Evolutionary conservation across 257 asterid genomes (phyloP).

Genomic region (Coffea eugenioides): DNA sequence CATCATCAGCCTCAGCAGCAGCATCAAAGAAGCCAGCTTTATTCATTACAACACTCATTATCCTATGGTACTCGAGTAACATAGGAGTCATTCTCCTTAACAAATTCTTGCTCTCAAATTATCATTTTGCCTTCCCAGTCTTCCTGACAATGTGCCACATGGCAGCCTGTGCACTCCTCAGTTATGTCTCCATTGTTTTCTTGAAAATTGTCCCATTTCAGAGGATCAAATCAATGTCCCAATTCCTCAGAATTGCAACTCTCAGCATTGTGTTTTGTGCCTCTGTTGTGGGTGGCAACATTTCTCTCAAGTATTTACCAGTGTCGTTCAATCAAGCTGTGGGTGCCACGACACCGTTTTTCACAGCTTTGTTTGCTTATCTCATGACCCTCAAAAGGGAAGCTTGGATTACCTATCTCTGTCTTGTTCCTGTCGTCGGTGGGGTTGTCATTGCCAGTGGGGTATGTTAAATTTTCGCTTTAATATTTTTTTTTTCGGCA

Average conservation of each 20-base stretch:
- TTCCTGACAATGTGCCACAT: conserved; percentile 99
- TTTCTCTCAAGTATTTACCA: conserved; percentile 69
- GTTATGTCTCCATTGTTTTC: conserved; percentile 75
- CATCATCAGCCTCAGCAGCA: conserved; percentile 16
- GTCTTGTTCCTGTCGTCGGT: conserved; percentile 85
- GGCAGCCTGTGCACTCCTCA: conserved; percentile 90
- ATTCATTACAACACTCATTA: conserved; percentile 53
- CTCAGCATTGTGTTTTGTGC: conserved; percentile 82
- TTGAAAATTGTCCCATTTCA: conserved; percentile 74
- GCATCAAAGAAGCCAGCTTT: conserved; percentile 44
- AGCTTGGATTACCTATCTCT: conserved; percentile 74
- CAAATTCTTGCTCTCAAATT: conserved; percentile 80
- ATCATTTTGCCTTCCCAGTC: conserved; percentile 75
- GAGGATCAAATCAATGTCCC: conserved; percentile 81
- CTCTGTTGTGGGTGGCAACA: conserved; percentile 95
- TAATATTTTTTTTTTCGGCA: background rate
- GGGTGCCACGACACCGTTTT: conserved; percentile 95
- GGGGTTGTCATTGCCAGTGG: conserved; percentile 97
- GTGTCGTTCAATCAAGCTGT: conserved; percentile 96
- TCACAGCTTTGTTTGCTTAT: conserved; percentile 90
- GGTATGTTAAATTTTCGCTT: conserved; percentile 42
- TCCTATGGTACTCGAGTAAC: conserved; percentile 79
- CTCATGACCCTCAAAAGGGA: conserved; percentile 73
- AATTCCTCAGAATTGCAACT: conserved; percentile 66
- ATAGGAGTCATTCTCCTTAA: conserved; percentile 92